Percentiles rank a stretch among this genome's conserved stretches.
These are phyloP conservation scores for Akanthomyces dipterigenus DNA, from an alignment of 2,329 filamentous ascomycete genomes.

Conservation along the genomic window DNA sequence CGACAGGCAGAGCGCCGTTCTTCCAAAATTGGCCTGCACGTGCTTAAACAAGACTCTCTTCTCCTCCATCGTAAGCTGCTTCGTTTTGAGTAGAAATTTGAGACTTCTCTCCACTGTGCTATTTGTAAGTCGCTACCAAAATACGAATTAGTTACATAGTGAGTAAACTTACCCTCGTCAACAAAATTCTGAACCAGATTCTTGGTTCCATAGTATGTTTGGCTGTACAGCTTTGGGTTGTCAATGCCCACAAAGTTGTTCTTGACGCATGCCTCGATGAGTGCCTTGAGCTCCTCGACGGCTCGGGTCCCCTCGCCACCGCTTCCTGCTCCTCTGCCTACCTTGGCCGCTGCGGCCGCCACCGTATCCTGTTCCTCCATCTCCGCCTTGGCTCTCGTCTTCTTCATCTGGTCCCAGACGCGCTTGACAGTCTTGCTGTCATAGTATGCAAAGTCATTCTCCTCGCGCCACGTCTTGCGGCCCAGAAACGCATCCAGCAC, in stretches of 20 bases:
- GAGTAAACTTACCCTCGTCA: slow-evolving; percentile 58
- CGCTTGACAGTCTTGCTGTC: slow-evolving; percentile 76
- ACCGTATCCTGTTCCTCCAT: slow-evolving; percentile 27
- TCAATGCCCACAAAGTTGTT: slow-evolving; percentile 96
- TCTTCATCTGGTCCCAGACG: slow-evolving; percentile 69
- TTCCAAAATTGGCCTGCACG: slow-evolving; percentile 81
- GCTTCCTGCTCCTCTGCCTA: slow-evolving; percentile 23
- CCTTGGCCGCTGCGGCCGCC: neutral
- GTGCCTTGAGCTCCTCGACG: slow-evolving; percentile 66
- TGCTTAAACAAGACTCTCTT: slow-evolving; percentile 83
- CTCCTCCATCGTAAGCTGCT: slow-evolving; percentile 60
- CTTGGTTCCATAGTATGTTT: slow-evolving; percentile 98
- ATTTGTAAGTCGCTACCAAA: neutral
- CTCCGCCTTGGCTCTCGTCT: slow-evolving; percentile 55
- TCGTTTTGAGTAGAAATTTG: slow-evolving; percentile 60
- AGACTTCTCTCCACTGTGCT: slow-evolving; percentile 56
- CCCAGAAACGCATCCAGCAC: slow-evolving; percentile 75
- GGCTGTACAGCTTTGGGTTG: slow-evolving; percentile 89
- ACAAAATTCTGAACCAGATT: slow-evolving; percentile 84
- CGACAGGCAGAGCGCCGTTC: slow-evolving; percentile 86
- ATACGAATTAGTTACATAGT: neutral
- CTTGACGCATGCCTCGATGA: slow-evolving; percentile 89
- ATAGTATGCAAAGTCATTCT: slow-evolving; percentile 77
- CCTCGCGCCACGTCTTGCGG: slow-evolving; percentile 72
- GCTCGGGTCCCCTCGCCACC: slow-evolving; percentile 39